Evolutionary conservation across 148 eudicot species (phyloP), one percentile per base, ranked within the genome.

Genomic region (Fagopyrum esculentum): DNA sequence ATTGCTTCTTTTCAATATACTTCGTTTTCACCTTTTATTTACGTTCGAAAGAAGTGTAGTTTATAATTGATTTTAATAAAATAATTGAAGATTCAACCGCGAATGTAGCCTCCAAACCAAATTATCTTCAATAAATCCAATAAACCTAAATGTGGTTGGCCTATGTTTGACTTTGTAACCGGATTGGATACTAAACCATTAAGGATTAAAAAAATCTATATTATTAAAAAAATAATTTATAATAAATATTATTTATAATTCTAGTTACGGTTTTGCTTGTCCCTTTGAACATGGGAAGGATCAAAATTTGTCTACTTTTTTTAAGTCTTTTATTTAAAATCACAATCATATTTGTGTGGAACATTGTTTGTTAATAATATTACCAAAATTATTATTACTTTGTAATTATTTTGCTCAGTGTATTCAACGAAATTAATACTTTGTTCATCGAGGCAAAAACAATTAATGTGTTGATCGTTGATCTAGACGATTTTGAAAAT

Each of bases 81-180:
- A 22, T 22, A 22, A 22, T 0, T 22, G 26, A 22, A 22, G 26
- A 22, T 0, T 22, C 26, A 22, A 22, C 0, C 0, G 26, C 0
- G 26, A 22, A 22, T 22, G 26, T 22, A 0, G 26, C 26, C 26
- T 22, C 26, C 26, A 22, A 22, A 22, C 26, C 26, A 22, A 22
- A 22, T 22, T 22, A 22, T 22, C 0, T 22, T 22, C 26, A 22
- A 22, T 22, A 22, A 22, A 22, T 22, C 0, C 26, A 22, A 22
- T 22, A 22, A 22, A 22, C 69, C 69, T 63, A 63, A 63, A 63
- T 63, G 44, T 63, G 69, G 69, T 63, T 60, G 66, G 43, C 43
- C 66, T 60, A 60, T 60, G 66, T 22, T 1, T 22, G 40, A 35
- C 40, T 6, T 26, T 22, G 44, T 29, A 10, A 30, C 69, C 4